Conservation (phyloP, 2,329 filamentous ascomycete genomes). For the Botryotinia calthae region DNA sequence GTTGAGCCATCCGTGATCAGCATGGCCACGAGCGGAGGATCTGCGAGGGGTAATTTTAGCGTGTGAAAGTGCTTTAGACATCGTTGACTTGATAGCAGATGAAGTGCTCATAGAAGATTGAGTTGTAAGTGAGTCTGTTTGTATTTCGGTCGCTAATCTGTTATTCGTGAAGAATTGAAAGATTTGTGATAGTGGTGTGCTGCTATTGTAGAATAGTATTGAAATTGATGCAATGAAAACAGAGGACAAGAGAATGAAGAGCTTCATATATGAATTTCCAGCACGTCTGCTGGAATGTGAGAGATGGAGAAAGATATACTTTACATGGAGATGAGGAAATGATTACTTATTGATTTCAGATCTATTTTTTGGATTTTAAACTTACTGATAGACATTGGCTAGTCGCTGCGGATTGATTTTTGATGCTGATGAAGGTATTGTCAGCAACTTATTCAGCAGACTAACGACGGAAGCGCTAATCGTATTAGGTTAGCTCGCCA, state of each 20-base stretch:
- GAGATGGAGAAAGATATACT: conserved; percentile 30
- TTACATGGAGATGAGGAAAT: conserved; percentile 18
- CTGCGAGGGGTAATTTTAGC: conserved; percentile 73
- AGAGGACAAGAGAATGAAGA: conserved; percentile 35
- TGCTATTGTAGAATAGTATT: conserved; percentile 31
- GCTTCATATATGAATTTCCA: conserved; percentile 38
- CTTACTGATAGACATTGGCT: conserved; percentile 7
- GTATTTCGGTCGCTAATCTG: neutral
- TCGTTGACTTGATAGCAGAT: conserved; percentile 44
- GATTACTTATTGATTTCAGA: conserved; percentile 20
- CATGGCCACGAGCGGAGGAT: conserved; percentile 70
- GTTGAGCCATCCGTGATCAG: conserved; percentile 84
- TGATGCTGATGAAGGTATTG: conserved; percentile 10
- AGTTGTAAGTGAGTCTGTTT: conserved; percentile 17
- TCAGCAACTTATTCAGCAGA: conserved; percentile 16
- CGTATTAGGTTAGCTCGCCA: neutral
- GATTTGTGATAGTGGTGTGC: conserved; percentile 31
- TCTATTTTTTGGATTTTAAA: conserved; percentile 5
- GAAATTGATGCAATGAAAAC: conserved; percentile 39
- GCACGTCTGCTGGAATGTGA: conserved; percentile 19
- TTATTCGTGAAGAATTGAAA: conserved; percentile 27
- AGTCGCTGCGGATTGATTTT: conserved; percentile 3
- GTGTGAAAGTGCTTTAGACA: conserved; percentile 62
- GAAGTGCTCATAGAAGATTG: conserved; percentile 30
- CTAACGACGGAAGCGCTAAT: neutral